Conservation (phyloP, 108 stramenopile genomes). For the Skeletonema potamos region DNA sequence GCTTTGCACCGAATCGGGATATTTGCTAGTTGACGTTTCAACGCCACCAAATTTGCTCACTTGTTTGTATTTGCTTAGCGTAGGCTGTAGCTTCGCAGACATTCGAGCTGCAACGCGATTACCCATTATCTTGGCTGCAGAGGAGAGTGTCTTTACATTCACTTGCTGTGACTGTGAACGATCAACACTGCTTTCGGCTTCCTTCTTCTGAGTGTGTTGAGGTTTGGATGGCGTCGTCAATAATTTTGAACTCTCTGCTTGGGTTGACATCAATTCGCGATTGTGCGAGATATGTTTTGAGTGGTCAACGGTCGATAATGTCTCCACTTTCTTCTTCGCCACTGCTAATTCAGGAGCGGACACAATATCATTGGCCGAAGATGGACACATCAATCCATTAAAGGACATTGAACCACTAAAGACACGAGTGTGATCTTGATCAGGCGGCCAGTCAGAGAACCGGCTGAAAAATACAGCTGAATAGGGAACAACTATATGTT, state of each 20-base stretch:
- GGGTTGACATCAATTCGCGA: not conserved
- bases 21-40: not conserved
- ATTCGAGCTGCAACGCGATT: not conserved
- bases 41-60: not conserved
- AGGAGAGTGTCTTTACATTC: not conserved
- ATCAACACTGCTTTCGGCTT: not conserved
- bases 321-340: not conserved
- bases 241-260: not conserved
- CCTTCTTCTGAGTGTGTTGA: not conserved
- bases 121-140: not conserved
- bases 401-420: not conserved
- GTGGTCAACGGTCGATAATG: not conserved
- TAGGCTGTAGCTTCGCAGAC: not conserved
- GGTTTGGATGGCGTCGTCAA: not conserved
- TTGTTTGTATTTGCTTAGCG: not conserved
- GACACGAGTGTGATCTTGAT: not conserved
- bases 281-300: not conserved
- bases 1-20: not conserved
- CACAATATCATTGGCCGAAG: not conserved
- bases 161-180: not conserved
- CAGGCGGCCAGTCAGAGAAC: conserved; percentile 5
- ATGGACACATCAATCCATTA: not conserved
- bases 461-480: not conserved
- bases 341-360: not conserved
- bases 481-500: conserved; percentile 6